phyloP scores from a whole-genome alignment of 1,284 basidiomycete species.

The Pholiota adiposa region DNA sequence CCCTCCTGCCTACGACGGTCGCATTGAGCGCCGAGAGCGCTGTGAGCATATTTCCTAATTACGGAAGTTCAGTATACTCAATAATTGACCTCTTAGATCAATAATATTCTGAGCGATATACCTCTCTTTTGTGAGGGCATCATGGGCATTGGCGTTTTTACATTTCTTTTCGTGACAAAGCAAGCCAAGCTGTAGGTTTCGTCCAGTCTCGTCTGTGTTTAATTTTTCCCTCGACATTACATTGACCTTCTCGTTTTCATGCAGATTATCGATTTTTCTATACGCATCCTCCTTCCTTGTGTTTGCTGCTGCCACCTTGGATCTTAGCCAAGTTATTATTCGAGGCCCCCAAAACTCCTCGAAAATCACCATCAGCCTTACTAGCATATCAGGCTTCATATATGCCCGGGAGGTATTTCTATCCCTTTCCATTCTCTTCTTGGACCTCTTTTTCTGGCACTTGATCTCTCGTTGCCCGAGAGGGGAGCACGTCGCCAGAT shows the following conservation, averaged over 20 bases:
- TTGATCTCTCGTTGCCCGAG: conserved; percentile 60
- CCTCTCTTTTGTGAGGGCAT: conserved; percentile 72
- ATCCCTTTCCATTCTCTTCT: conserved; percentile 58
- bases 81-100: conserved; percentile 44
- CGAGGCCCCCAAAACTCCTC: conserved; percentile 35
- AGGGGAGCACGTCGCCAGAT: conserved; percentile 15
- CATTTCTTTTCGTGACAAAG: conserved; percentile 62
- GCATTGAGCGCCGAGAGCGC: conserved; percentile 36
- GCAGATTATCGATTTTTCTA: conserved; percentile 56
- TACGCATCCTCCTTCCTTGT: conserved; percentile 59
- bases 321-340: conserved; percentile 61
- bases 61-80: background rate
- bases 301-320: conserved; percentile 67
- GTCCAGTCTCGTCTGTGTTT: too few relatives aligned
- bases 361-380: conserved; percentile 29
- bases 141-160: conserved; percentile 64
- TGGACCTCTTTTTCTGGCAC: conserved; percentile 72
- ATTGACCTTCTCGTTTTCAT: background rate
- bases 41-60: conserved; percentile 25
- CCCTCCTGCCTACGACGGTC: conserved; percentile 19
- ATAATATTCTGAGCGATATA: conserved; percentile 64
- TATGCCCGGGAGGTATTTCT: conserved; percentile 63
- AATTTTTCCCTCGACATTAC: conserved; percentile 15
- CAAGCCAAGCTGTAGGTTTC: conserved; percentile 62
- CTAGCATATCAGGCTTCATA: conserved; percentile 44